These are phyloP conservation scores for Xylaria intraflava DNA, from an alignment of 495 filamentous ascomycete genomes.

Conservation along the genomic window DNA sequence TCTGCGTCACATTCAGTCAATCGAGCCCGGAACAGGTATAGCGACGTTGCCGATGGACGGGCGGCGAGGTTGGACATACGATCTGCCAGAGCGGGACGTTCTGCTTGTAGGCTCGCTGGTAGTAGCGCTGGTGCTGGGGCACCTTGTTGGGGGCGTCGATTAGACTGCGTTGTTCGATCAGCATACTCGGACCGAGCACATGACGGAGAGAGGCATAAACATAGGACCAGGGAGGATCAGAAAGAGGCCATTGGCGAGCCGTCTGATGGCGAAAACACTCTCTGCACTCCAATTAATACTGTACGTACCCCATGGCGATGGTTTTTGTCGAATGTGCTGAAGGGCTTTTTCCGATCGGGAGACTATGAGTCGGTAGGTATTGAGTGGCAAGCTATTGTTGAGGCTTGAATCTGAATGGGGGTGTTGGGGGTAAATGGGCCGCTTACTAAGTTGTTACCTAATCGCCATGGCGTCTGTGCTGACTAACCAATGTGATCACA, in stretches of 20 bases:
- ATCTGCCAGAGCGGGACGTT: slow-evolving; percentile 79
- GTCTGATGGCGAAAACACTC: neutral
- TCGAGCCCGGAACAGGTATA: neutral
- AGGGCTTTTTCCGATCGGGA: neutral
- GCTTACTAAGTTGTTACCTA: too few species aligned
- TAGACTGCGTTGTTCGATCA: slow-evolving; percentile 40
- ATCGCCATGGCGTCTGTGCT: too few species aligned
- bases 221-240: neutral
- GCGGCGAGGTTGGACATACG: slow-evolving; percentile 48
- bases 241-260: neutral
- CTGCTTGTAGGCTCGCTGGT: slow-evolving; percentile 66
- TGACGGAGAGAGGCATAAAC: neutral
- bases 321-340: slow-evolving; percentile 6
- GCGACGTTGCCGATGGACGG: neutral
- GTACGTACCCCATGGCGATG: slow-evolving; percentile 22
- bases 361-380: neutral
- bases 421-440: slow-evolving; percentile 1
- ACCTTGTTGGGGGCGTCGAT: slow-evolving; percentile 82
- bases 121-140: slow-evolving; percentile 72
- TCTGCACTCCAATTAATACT: neutral
- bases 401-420: slow-evolving; percentile 13
- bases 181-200: neutral
- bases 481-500: too few species aligned
- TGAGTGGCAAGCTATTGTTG: slow-evolving; percentile 17
- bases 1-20: slow-evolving; percentile 40